phyloP scores from a whole-genome alignment of 768 basidiomycete species.

The Termitomyces sp. region DNA sequence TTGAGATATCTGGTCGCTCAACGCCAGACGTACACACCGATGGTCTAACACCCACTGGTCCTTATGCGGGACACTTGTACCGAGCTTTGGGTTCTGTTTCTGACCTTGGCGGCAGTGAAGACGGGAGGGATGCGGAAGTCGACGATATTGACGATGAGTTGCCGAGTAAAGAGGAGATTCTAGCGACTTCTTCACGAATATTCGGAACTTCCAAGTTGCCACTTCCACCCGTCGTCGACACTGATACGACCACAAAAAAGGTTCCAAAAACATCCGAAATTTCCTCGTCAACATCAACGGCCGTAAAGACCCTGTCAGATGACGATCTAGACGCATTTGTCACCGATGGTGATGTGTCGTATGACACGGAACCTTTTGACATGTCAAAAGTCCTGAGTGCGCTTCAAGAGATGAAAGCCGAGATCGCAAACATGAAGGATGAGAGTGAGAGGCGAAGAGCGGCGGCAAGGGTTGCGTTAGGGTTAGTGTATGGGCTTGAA shows the following conservation, averaged over 20 bases:
- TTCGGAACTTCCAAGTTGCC: conserved; percentile 31
- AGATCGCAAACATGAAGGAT: conserved; percentile 64
- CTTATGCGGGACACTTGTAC: conserved; percentile 30
- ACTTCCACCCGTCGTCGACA: neutral
- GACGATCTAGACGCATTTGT: conserved; percentile 3
- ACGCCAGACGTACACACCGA: conserved; percentile 16
- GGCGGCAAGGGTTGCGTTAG: conserved; percentile 69
- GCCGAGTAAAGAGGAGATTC: conserved; percentile 46
- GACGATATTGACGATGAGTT: conserved; percentile 27
- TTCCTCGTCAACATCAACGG: neutral
- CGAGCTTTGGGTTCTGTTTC: conserved; percentile 55
- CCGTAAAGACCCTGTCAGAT: neutral
- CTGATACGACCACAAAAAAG: neutral
- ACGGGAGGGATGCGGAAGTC: conserved; percentile 19
- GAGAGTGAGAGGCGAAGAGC: conserved; percentile 60
- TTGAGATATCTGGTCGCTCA: conserved; percentile 20
- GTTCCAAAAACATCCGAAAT: neutral
- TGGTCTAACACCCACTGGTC: conserved; percentile 14
- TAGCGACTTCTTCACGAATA: conserved; percentile 42
- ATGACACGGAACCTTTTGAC: conserved; percentile 51
- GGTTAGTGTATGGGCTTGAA: conserved; percentile 65
- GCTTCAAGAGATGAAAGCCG: conserved; percentile 66
- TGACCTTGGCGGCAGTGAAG: conserved; percentile 47
- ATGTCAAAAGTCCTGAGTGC: conserved; percentile 53
- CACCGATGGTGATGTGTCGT: conserved; percentile 9